Evolutionary conservation across 768 basidiomycete genomes (phyloP).

Genomic region (Fomitopsis pulvina): DNA sequence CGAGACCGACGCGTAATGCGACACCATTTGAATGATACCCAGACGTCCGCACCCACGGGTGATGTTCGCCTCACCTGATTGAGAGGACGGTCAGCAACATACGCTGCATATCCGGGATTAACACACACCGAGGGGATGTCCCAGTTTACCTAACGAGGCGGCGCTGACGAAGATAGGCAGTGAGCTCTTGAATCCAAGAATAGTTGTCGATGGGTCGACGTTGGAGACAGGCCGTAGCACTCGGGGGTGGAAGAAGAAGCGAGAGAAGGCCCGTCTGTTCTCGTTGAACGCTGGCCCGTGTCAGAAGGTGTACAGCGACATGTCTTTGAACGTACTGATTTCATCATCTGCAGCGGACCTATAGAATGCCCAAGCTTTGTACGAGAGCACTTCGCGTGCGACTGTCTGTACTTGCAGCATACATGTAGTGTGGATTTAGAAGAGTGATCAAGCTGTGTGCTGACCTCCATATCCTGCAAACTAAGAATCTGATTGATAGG

Average conservation of each 20-base stretch:
- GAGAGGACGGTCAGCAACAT: neutral
- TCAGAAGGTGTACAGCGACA: neutral
- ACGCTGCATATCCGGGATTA: neutral
- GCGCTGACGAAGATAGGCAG: constrained; percentile 83
- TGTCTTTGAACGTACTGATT: constrained; percentile 45
- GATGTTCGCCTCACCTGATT: constrained; percentile 72
- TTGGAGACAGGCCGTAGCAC: constrained; percentile 61
- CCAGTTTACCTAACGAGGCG: constrained; percentile 78
- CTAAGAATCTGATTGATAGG: constrained; percentile 66
- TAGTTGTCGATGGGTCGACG: constrained; percentile 65
- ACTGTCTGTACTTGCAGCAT: constrained; percentile 39
- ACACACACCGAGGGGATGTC: constrained; percentile 63
- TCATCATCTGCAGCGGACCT: constrained; percentile 84
- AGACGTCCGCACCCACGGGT: constrained; percentile 58
- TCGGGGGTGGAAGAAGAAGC: constrained; percentile 84
- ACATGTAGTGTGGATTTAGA: neutral
- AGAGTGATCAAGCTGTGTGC: neutral
- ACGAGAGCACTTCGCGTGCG: constrained; percentile 63
- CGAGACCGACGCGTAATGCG: constrained; percentile 68
- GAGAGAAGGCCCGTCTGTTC: constrained; percentile 71
- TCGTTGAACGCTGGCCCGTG: constrained; percentile 47
- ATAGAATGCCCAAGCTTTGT: constrained; percentile 79
- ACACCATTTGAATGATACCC: constrained; percentile 82
- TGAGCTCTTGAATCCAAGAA: constrained; percentile 62
- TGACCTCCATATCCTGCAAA: constrained; percentile 78